Conservation (phyloP, 164 flowering plant genomes). For the Umbilicus rupestris region DNA sequence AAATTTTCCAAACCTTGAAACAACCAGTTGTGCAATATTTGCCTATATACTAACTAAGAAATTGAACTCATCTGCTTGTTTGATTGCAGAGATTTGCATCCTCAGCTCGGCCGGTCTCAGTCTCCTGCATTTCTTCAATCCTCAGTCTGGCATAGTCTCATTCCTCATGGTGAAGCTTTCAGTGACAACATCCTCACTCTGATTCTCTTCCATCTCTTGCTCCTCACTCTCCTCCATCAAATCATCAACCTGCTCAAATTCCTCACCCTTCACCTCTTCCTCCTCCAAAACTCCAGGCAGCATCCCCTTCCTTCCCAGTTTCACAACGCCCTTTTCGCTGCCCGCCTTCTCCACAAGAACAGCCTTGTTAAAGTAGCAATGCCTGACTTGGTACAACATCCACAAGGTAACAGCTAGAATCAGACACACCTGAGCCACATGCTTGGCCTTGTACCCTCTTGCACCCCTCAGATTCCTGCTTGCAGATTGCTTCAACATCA, state of each 20-base stretch:
- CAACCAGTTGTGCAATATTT: neutral
- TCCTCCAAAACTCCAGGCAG: neutral
- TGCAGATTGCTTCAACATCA: neutral
- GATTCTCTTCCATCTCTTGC: neutral
- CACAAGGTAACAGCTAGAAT: neutral
- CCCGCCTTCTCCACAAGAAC: neutral
- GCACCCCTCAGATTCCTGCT: neutral
- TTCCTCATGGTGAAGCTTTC: neutral
- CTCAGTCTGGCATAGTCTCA: too few relatives aligned
- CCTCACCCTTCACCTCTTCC: neutral
- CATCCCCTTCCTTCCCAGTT: constrained; percentile 2
- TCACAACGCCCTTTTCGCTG: neutral
- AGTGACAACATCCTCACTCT: neutral
- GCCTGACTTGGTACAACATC: neutral
- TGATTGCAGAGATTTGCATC: neutral
- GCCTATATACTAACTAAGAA: neutral
- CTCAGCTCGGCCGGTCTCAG: too few relatives aligned
- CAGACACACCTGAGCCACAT: neutral
- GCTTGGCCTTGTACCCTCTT: neutral
- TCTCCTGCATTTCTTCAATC: too few relatives aligned
- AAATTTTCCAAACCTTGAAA: too few relatives aligned
- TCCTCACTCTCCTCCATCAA: constrained; percentile 1
- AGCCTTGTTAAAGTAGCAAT: constrained; percentile 2
- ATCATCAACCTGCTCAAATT: constrained; percentile 3
- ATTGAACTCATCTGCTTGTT: neutral